A percentile compares a stretch with the other conserved stretches of the same genome.
Evolutionary conservation across 1,284 basidiomycete species (phyloP).

Genomic region (Malassezia equina): DNA sequence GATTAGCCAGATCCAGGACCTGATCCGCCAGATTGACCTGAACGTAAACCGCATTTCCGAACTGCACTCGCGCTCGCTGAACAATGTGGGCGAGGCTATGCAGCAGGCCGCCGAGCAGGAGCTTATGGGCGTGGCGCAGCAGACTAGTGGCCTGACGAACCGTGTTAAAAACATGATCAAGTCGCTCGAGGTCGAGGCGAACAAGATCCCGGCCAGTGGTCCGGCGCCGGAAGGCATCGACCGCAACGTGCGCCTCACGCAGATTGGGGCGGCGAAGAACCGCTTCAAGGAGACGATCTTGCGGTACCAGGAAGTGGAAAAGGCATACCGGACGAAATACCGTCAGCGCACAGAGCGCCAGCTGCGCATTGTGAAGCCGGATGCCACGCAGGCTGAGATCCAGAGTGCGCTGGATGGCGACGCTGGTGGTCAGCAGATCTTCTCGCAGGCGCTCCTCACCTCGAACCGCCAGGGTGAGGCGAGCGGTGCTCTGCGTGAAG

Average conservation of each 20-base stretch:
- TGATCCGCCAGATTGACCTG: conserved; percentile 42
- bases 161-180: conserved; percentile 44
- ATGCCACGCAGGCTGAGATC: conserved; percentile 75
- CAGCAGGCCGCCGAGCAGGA: conserved; percentile 42
- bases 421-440: conserved; percentile 62
- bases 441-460: conserved; percentile 67
- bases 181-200: conserved; percentile 33
- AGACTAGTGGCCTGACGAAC: conserved; percentile 42
- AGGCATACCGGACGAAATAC: conserved; percentile 82
- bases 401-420: conserved; percentile 63
- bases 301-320: conserved; percentile 73
- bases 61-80: conserved; percentile 43
- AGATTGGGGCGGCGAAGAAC: conserved; percentile 55
- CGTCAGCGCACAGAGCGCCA: conserved; percentile 90
- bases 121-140: conserved; percentile 28
- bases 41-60: conserved; percentile 45
- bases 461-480: conserved; percentile 77
- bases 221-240: conserved; percentile 33
- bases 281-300: conserved; percentile 51
- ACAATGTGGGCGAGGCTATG: conserved; percentile 47
- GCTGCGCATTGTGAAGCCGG: conserved; percentile 84
- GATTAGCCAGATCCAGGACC: conserved; percentile 42
- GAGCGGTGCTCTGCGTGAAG: conserved; percentile 72
- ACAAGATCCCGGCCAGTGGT: conserved; percentile 21
- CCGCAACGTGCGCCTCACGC: conserved; percentile 48